Evolutionary conservation across 2,329 filamentous ascomycete species (phyloP), one percentile per base, ranked within the genome.

Genomic region (Fusarium sp.): DNA sequence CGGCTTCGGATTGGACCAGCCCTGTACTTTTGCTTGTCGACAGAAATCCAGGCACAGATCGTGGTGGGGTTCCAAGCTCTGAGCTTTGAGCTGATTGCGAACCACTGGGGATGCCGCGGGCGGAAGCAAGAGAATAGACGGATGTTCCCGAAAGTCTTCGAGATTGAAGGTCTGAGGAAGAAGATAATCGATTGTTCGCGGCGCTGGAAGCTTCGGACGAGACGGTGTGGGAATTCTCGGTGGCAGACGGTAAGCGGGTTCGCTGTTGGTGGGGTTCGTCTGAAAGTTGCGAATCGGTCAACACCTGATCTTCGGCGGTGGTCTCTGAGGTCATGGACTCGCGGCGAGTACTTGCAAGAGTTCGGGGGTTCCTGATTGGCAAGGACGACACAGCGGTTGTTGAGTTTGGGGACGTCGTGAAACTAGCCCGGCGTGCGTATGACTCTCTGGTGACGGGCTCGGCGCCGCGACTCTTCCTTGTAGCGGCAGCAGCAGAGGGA

Each of bases 101-200:
- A 19, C 86, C 85, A 67, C 85, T 76, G 18, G 77, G 62, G 28
- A 84, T 81, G 31, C 84, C 85, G 46, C 86, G 86, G 55, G 84
- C 87, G 8, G 90, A 91, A 45, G 88, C 87, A 25, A 91, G 80
- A 31, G 91, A 93, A 75, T 91, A 91, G 52, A 93, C 81, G 1
- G 92, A 94, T 10, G 90, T 92, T 63, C 91, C 86, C 25, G 91
- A 94, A 76, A 91, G 84, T 52, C 92, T 88, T 74, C 92, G 91
- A 45, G 83, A 83, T 41, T 90, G 83, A 23, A 78, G 74, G 21
- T 87, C 85, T 18, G 85, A 85, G 62, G 83, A 78, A 14, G 86
- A 86, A 21, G 83, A 81, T 54, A 63, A 51, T 26, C 65, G 62
- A 39, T 69, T 45, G 48, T 81, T 81, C 42, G 81, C 75, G 49